Percentiles rank a stretch among this genome's conserved stretches.
phyloP scores from a whole-genome alignment of 2,329 filamentous ascomycete species.

The Neurospora crassa region DNA sequence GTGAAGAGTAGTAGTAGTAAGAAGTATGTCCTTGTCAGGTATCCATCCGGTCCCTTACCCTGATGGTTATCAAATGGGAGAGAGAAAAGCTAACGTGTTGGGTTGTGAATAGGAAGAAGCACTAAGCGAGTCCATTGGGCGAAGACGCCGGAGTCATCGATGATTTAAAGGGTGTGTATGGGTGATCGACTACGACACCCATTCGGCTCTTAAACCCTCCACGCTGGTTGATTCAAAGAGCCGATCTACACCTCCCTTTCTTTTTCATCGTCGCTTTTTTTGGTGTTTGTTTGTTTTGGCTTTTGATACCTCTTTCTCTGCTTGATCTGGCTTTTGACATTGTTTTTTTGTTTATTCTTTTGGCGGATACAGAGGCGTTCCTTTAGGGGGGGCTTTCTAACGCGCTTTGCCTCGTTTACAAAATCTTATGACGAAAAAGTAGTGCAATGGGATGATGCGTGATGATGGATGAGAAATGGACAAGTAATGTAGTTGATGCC shows the following conservation, averaged over 20 bases:
- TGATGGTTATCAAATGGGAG: not conserved
- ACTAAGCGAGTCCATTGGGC: not conserved
- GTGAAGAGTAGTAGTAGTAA: conserved; percentile 23
- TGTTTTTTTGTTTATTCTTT: conserved; percentile 8
- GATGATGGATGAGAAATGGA: not conserved
- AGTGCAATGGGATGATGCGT: conserved; percentile 8
- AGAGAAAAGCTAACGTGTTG: conserved; percentile 3
- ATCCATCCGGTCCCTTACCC: conserved; percentile 1
- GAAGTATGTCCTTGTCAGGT: conserved; percentile 20
- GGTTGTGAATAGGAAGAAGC: conserved; percentile 7
- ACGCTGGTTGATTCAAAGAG: not conserved
- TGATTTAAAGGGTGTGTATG: no score
- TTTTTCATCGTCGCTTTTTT: not conserved
- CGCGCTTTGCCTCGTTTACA: not conserved
- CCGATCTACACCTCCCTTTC: no score
- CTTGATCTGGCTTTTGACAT: not conserved
- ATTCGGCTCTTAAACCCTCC: not conserved
- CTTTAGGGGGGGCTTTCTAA: not conserved
- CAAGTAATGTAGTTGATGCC: not conserved
- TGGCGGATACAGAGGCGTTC: not conserved
- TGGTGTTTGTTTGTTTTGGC: not conserved
- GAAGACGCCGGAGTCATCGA: not conserved
- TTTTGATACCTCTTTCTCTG: conserved; percentile 3
- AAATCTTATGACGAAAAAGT: not conserved
- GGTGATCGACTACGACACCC: no score